phyloP scores from a whole-genome alignment of 192 early-diverging fungal species.

The Oehlia diaphana region DNA sequence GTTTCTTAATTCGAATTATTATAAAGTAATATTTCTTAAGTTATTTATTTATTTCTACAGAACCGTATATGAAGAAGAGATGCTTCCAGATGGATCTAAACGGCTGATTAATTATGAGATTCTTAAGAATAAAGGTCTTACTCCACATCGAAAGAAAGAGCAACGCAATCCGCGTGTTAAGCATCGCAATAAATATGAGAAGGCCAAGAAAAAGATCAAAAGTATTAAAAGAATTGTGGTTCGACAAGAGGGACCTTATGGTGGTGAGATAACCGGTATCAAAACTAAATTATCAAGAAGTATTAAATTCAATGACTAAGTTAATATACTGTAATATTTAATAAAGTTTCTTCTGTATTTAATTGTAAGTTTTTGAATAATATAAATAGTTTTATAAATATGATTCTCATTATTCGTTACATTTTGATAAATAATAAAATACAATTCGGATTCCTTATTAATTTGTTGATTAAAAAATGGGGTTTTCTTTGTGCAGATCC shows the following conservation, averaged over 20 bases:
- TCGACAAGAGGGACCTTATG: conserved; percentile 72
- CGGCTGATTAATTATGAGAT: conserved; percentile 86
- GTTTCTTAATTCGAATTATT: neutral
- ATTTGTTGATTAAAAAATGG: too few species aligned
- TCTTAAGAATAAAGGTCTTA: conserved; percentile 94
- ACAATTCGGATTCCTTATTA: too few species aligned
- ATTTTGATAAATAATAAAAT: too few species aligned
- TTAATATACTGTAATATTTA: too few species aligned
- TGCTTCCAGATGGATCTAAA: conserved; percentile 60
- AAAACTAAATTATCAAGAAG: conserved; percentile 80
- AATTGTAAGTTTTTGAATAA: too few species aligned
- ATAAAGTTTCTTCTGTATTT: too few species aligned
- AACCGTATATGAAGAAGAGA: neutral
- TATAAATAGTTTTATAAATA: too few species aligned
- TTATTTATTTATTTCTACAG: neutral
- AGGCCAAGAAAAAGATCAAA: conserved; percentile 87
- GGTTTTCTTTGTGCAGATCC: too few species aligned
- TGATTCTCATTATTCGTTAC: too few species aligned
- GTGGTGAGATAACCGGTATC: conserved; percentile 94
- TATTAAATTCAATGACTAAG: conserved; percentile 58
- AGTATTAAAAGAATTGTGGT: conserved; percentile 75
- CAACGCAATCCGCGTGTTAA: conserved; percentile 95
- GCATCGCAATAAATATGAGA: conserved; percentile 84
- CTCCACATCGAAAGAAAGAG: conserved; percentile 88
- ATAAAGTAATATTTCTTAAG: neutral